Evolutionary conservation across 768 basidiomycete species (phyloP), one percentile per base, ranked within the genome.

Genomic region (Suillus variegatus): DNA sequence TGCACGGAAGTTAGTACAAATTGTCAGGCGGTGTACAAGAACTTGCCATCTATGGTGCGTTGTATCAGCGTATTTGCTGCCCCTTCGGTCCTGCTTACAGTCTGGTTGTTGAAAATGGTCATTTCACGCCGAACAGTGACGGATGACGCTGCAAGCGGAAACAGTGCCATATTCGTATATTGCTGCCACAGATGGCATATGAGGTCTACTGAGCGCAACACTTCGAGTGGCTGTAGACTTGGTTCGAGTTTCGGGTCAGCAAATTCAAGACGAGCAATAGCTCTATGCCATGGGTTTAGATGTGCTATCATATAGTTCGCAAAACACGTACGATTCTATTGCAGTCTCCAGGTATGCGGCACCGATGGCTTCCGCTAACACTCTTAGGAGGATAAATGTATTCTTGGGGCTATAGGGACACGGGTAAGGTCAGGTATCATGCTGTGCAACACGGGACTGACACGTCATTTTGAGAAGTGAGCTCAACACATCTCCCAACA

Each of bases 111-210:
- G 81, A 92, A 97, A 18, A 93, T 86, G 6, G 86, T 86, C 93
- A 98, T 96, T 76, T 99, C 97, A 25, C 96, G 86, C 60, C 97
- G 86, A 44, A 89, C 85, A 4, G 95, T 94, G 7, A 96, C 92
- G 0, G 92, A 93, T 13, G 89, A 88, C 64, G 87, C 89, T 0
- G 94, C 91, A 18, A 99, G 82, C 0, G 97, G 96, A 16, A 97
- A 82, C 7, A 99, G 77, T 0, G 95, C 97, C 22, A 93, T 92
- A 58, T 91, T 92, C 71, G 94, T 86, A 77, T 99, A 99, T 74
- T 93, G 92, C 73, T 99, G 97, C 97, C 96, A 99, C 13, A 99
- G 85, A 73, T 98, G 94, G 73, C 92, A 94, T 64, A 97, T 90
- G 54, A 97, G 85, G 77, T 97, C 95, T 41, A 92, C 86, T 4